Base-by-base conservation (phyloP, 108 stramenopile species). In the Nitzschia sp. region DNA sequence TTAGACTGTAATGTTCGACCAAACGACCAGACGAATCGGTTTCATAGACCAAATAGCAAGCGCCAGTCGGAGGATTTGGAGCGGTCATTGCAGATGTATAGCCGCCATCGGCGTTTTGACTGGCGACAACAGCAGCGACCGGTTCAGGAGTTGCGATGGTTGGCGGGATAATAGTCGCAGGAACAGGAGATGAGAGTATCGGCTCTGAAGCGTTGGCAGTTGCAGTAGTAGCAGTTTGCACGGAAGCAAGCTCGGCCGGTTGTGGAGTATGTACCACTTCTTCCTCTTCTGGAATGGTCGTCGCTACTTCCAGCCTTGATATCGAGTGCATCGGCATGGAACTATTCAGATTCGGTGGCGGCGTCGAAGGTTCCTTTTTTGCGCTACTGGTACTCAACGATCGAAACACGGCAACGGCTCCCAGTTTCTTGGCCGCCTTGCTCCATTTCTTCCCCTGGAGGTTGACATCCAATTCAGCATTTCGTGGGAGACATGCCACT, bases 401-500 rank as follows among this genome's bases (percentile, higher is more conserved):
- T 3, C 59, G 61, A 45, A 77, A 77, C 15, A 66, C 2, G 2
- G 76, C 69, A 4, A 77, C 69, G 32, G 76, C 54, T 27, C 78
- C 78, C 5, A 79, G 23, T 46, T 65, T 63, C 26, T 71, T 79
- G 62, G 74, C 78, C n/a, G 29, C 55, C 53, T 74, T 75, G 46
- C 38, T 46, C 73, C 73, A 79, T 49, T 76, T 76, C 27, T 64
- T 75, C 26, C 60, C 70, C 27, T 36, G 38, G 19, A 73, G 27
- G 1, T 35, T 35, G 2, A 29, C 19, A 28, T 48, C 76, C 42
- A 61, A 51, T 19, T 54, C 68, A n/a, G 56, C 30, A 55, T 64
- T 68, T 5, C 61, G 77, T 1, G 82, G 80, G 18, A 87, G 33
- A 54, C 77, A 75, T 11, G 82, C 77, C 0, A 83, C 73, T 2